A percentile compares a stretch with the other conserved stretches of the same genome.
Evolutionary conservation across 345 rosid species (phyloP).

Genomic region (Populus alba): DNA sequence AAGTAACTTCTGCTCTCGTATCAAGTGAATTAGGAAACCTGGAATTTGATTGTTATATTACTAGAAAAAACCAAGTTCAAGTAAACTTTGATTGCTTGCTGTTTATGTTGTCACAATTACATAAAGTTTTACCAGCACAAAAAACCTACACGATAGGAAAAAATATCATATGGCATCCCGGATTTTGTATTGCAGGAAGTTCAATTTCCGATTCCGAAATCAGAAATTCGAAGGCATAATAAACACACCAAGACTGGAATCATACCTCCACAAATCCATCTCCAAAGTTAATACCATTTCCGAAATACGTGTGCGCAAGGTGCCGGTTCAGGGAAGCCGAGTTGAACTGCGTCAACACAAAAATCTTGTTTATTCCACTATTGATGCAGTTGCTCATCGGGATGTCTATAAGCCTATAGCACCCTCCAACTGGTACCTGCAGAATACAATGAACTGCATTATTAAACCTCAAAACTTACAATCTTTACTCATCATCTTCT

Average conservation of each 20-base stretch:
- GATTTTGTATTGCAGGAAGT: background rate
- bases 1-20: background rate
- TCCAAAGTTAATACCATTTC: conserved; percentile 89
- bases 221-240: too few species aligned
- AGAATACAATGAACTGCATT: conserved; percentile 9
- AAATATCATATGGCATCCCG: background rate
- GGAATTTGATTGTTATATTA: too few species aligned
- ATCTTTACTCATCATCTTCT: background rate
- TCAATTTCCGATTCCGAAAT: background rate
- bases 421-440: conserved; percentile 94
- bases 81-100: background rate
- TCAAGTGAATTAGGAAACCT: background rate
- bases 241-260: background rate
- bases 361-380: conserved; percentile 90
- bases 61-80: background rate
- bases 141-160: background rate
- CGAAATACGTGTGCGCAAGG: conserved; percentile 80
- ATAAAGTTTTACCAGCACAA: background rate
- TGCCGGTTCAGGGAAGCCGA: conserved; percentile 95
- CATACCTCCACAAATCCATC: conserved; percentile 96
- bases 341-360: conserved; percentile 89
- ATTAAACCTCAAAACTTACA: conserved; percentile 3
- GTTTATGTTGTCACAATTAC: background rate
- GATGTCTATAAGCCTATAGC: conserved; percentile 86
- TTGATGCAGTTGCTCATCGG: conserved; percentile 99